phyloP scores from a whole-genome alignment of 202 grass and related monocot genomes.

The Sporobolus alterniflorus region DNA sequence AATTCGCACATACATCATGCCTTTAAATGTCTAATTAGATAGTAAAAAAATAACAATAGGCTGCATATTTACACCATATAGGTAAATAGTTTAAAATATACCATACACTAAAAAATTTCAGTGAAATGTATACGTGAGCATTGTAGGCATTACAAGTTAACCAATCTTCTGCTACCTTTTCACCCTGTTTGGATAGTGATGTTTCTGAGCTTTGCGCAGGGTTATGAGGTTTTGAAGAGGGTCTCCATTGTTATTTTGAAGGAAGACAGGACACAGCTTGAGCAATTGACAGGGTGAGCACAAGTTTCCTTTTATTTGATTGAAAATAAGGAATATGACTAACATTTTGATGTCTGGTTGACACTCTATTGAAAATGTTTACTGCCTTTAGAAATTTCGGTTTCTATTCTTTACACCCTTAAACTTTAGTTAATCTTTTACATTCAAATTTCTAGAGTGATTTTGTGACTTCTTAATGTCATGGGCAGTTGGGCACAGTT shows the following conservation, averaged over 20 bases:
- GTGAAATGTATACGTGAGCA: background rate
- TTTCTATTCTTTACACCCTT: background rate
- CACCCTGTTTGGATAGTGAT: slow-evolving; percentile 35
- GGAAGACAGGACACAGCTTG: slow-evolving; percentile 67
- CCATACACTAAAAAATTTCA: background rate
- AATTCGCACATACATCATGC: slow-evolving; percentile 20
- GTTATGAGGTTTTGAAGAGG: slow-evolving; percentile 89
- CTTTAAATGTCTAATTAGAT: background rate
- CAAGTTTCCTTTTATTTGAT: slow-evolving; percentile 17
- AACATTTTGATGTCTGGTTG: slow-evolving; percentile 8
- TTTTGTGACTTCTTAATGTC: no score
- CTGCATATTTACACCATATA: background rate
- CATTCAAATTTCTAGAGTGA: no score
- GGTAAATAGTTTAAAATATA: slow-evolving; percentile 15
- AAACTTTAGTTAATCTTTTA: background rate
- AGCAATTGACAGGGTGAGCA: slow-evolving; percentile 90
- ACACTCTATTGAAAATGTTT: slow-evolving; percentile 8
- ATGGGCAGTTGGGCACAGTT: background rate
- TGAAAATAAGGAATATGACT: background rate
- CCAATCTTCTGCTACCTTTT: slow-evolving; percentile 11
- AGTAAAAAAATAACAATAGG: background rate
- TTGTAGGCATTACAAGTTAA: slow-evolving; percentile 16
- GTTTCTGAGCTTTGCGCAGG: slow-evolving; percentile 55
- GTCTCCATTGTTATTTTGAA: slow-evolving; percentile 82
- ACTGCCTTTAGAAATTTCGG: no score